These are phyloP conservation scores for Trypanosoma caninum DNA, from an alignment of 208 protist species.

Conservation along the genomic window DNA sequence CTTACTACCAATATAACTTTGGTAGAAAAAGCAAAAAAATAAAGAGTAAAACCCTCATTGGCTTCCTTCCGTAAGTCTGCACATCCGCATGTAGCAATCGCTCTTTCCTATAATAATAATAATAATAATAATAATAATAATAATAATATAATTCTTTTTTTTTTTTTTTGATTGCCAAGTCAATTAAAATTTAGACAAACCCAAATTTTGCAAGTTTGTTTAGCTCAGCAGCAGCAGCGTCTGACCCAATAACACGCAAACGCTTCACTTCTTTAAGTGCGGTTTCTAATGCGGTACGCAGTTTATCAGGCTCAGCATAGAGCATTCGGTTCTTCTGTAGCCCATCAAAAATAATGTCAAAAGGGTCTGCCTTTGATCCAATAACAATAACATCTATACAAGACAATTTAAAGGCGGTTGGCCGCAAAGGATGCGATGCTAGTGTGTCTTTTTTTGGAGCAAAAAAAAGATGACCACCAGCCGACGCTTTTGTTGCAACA, in stretches of 20 bases:
- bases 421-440: constrained; percentile 39
- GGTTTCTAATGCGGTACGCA: constrained; percentile 21
- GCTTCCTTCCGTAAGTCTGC: too few relatives aligned
- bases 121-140: too few relatives aligned
- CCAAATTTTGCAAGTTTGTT: constrained; percentile 36
- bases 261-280: constrained; percentile 47
- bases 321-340: constrained; percentile 49
- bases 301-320: constrained; percentile 62
- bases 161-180: too few relatives aligned
- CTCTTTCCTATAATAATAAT: too few relatives aligned
- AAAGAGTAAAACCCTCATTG: too few relatives aligned
- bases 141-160: too few relatives aligned
- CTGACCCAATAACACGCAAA: constrained; percentile 49
- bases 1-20: too few relatives aligned
- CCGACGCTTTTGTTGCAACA: constrained; percentile 48
- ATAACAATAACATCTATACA: constrained; percentile 64
- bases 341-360: constrained; percentile 39
- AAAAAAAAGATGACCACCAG: constrained; percentile 76
- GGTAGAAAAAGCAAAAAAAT: too few relatives aligned
- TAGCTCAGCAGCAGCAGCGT: constrained; percentile 29
- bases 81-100: too few relatives aligned
- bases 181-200: not conserved
- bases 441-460: constrained; percentile 44
- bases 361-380: constrained; percentile 40
- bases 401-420: constrained; percentile 41